Evolutionary conservation across 2,329 filamentous ascomycete species (phyloP), one percentile per base, ranked within the genome.

Genomic region (Xylariomycetidae sp.): DNA sequence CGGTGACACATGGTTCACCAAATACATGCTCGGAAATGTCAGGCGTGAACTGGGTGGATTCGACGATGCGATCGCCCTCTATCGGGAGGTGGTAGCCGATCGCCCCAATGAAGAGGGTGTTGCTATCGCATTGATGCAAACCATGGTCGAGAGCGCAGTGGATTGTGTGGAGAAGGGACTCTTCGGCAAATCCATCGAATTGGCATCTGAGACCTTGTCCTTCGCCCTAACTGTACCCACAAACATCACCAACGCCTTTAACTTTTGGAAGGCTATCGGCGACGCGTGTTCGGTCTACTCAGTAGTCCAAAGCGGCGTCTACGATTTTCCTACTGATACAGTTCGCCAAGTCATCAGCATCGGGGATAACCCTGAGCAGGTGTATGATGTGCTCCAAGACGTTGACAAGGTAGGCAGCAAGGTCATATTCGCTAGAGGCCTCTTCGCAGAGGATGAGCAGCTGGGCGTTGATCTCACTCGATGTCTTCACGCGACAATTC

Each of bases 1-100:
- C 14, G 79, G 75, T 1, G 85, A 94, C 46, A 84, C 77, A 8
- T 98, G 92, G 92, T 98, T 96, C 57, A 89, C 89, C 6, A 87
- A 87, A 54, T 96, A 96, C 59, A 94, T 98, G 82, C 76, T 97
- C 40, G 89, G 88, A 25, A 97, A 98, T 51, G 86, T 98, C 34
- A 88, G 88, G 58, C 80, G 89, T 34, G 90, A 97, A 54, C 71
- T 97, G 30, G 88, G 88, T n/a, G 82, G 94, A 26, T 94, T 83
- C 49, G 85, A 95, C 39, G 80, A 85, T 34, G 86, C 92, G 1
- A 85, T 94, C 38, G 58, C 66, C 16, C 76, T 88, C 5, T 95
- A 97, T 51, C 74, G 78, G 46, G 66, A 74, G 9, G 88, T 97
- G 6, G 70, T 94, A 30, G 62, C 69, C 15, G 69, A 72, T 9